Evolutionary conservation across 1,284 basidiomycete species (phyloP), one percentile per base, ranked within the genome.

Genomic region (Tetrapyrgos nigripes): DNA sequence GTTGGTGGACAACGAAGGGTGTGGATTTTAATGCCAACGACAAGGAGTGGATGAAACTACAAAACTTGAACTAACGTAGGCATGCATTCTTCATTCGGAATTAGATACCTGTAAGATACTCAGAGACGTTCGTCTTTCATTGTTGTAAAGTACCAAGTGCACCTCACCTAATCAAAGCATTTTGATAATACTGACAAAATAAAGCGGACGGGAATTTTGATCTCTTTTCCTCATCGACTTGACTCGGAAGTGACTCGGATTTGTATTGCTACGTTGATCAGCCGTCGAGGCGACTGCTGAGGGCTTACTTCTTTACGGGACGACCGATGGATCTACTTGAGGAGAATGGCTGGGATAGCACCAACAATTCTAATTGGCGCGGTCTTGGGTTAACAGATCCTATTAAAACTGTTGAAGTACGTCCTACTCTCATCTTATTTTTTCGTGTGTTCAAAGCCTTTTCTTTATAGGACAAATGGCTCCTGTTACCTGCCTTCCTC

Each of bases 401-500:
- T 0, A 86, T 94, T 53, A 93, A 93, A 74, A 85, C 76, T 44
- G 84, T 94, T 17, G 87, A 94, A 83, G 91, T 91, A 67, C 68
- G 82, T 69, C 46, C 56, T 55, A 11, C 4, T 28, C 19, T 40
- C 49, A 26, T 53, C 53, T 23, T 47, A 46, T 52, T 52, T 29
- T 26, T 26, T 14, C 37, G 17, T 49, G 53, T 14, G 44, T 26
- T 13, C 14, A 26, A 31, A 59, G 31, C 11, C 33, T 29, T 47
- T 49, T 46, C 55, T 37, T 53, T 47, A 50, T 68, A 97, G 95
- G 96, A 98, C 72, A 98, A 98, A 87, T 98, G 96, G 96, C 86
- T 97, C 46, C 79, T 98, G 11, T 79, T 98, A 3, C 96, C 96
- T 1, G 96, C 96, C 10, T 98, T 98, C 70, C 82, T 98, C 57